phyloP scores from a whole-genome alignment of 345 rosid species.

The Arabidopsis thaliana region DNA sequence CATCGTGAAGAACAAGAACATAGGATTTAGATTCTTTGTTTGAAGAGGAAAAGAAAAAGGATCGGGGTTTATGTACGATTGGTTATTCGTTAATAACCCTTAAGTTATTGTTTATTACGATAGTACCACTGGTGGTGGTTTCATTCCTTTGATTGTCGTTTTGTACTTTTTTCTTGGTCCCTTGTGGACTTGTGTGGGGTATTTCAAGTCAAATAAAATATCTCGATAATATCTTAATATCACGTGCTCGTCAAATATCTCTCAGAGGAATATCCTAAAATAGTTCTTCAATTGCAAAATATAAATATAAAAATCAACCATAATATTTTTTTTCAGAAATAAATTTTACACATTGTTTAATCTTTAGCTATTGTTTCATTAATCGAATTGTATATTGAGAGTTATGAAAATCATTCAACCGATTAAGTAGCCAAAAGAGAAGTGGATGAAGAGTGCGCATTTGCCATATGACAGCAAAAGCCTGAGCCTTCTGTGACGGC shows the following conservation, averaged over 20 bases:
- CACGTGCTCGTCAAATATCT: conserved; percentile 36
- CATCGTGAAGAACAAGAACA: conserved; percentile 32
- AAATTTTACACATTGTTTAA: too few species aligned
- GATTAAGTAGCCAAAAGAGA: neutral
- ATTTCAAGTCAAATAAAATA: neutral
- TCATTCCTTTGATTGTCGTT: conserved; percentile 35
- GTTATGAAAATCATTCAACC: too few species aligned
- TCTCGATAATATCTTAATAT: conserved; percentile 24
- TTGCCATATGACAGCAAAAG: conserved; percentile 36
- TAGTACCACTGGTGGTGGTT: conserved; percentile 43
- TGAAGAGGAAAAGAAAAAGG: neutral
- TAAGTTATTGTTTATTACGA: conserved; percentile 42
- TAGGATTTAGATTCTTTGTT: neutral
- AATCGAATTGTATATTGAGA: too few species aligned
- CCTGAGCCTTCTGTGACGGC: conserved; percentile 29
- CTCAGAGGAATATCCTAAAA: neutral
- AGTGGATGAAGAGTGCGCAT: conserved; percentile 39
- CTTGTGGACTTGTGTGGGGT: neutral
- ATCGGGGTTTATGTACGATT: conserved; percentile 53
- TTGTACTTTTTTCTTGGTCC: conserved; percentile 14
- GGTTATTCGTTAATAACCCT: conserved; percentile 40
- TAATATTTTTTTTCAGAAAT: too few species aligned
- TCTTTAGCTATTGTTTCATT: too few species aligned
- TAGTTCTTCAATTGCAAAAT: neutral
- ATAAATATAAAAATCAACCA: neutral